A percentile compares a stretch with the other conserved stretches of the same genome.
These are phyloP conservation scores for Lavandula angustifolia DNA, from an alignment of 257 asterid genomes.

Conservation along the genomic window DNA sequence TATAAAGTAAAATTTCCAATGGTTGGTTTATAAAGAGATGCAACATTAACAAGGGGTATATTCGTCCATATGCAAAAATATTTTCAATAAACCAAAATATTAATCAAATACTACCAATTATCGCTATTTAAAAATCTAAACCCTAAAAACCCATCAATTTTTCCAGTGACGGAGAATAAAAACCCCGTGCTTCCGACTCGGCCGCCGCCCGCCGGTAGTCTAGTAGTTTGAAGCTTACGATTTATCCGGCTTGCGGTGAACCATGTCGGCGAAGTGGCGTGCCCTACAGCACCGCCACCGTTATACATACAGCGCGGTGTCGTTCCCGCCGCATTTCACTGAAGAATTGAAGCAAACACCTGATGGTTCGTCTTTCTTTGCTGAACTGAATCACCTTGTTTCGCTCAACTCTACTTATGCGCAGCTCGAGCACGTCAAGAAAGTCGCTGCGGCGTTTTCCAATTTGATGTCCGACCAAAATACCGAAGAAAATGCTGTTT, in stretches of 20 bases:
- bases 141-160: slow-evolving; percentile 29
- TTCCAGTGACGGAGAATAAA: neutral
- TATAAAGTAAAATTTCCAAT: too few species aligned
- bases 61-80: slow-evolving; percentile 14
- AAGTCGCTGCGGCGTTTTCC: slow-evolving; percentile 57
- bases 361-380: slow-evolving; percentile 43
- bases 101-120: neutral
- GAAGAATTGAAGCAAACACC: slow-evolving; percentile 66
- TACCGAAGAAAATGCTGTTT: slow-evolving; percentile 42
- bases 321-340: slow-evolving; percentile 62
- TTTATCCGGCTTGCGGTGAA: neutral
- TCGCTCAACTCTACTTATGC: slow-evolving; percentile 81
- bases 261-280: slow-evolving; percentile 93
- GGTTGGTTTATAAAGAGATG: too few species aligned
- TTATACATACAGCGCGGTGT: slow-evolving; percentile 74
- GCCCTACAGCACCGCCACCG: slow-evolving; percentile 98
- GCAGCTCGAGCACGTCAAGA: slow-evolving; percentile 79
- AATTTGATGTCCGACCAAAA: slow-evolving; percentile 49
- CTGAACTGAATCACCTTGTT: slow-evolving; percentile 54
- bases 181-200: slow-evolving; percentile 27
- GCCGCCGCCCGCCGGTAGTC: slow-evolving; percentile 23
- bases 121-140: slow-evolving; percentile 11
- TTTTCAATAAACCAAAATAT: neutral
- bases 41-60: too few species aligned
- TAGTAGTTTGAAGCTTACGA: neutral